Conservation (phyloP, 2,329 filamentous ascomycete genomes). For the Purpureocillium lavendulum region DNA sequence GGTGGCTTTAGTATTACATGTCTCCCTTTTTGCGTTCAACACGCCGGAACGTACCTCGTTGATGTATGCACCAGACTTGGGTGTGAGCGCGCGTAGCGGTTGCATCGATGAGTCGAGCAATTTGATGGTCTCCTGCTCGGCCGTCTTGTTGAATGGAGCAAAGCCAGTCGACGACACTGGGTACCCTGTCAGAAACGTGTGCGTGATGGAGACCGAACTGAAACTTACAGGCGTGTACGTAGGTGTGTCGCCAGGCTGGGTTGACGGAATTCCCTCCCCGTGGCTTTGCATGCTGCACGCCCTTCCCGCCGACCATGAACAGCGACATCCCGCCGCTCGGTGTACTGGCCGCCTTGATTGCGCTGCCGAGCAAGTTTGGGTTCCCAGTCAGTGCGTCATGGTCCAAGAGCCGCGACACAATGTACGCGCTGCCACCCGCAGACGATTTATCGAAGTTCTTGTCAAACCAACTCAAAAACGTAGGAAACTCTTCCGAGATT, state of each 20-base stretch:
- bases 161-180: slow-evolving; percentile 19
- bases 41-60: slow-evolving; percentile 40
- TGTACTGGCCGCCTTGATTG: slow-evolving; percentile 24
- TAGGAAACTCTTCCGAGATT: slow-evolving; percentile 15
- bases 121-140: slow-evolving; percentile 15
- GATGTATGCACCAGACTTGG: slow-evolving; percentile 32
- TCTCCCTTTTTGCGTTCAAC: too few species aligned
- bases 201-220: background rate
- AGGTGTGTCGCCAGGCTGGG: slow-evolving; percentile 41
- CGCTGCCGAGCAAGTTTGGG: slow-evolving; percentile 23
- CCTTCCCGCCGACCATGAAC: slow-evolving; percentile 35
- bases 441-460: slow-evolving; percentile 23
- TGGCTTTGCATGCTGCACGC: slow-evolving; percentile 32
- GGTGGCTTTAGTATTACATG: fast-evolving
- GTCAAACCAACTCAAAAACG: slow-evolving; percentile 28
- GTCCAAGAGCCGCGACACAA: slow-evolving; percentile 37
- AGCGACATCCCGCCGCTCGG: slow-evolving; percentile 19
- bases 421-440: slow-evolving; percentile 25
- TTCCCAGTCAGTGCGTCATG: slow-evolving; percentile 24
- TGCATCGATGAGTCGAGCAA: slow-evolving; percentile 18
- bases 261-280: slow-evolving; percentile 37
- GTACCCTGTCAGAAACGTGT: too few species aligned
- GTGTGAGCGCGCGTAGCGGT: slow-evolving; percentile 29
- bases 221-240: slow-evolving; percentile 30
- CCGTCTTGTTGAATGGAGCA: slow-evolving; percentile 22